These are phyloP conservation scores for Pseudocohnilembus persalinus DNA, from an alignment of 169 alveolate species.

Conservation along the genomic window DNA sequence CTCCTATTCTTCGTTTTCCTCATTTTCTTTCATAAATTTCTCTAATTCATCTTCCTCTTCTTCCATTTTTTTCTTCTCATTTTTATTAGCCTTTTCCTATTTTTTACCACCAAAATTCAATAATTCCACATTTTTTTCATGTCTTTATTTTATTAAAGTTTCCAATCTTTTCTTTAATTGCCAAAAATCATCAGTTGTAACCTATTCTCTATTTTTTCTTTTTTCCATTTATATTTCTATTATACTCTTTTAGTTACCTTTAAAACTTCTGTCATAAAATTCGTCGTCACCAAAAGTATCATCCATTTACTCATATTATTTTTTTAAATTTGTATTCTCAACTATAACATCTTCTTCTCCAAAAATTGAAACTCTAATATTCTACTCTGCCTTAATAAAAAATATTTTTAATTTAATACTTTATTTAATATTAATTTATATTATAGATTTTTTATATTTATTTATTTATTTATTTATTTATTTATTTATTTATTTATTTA, in stretches of 20 bases:
- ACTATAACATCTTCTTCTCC: background rate
- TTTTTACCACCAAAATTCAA: background rate
- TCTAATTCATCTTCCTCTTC: background rate
- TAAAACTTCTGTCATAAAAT: constrained; percentile 10
- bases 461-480: too few relatives aligned
- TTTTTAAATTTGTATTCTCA: background rate
- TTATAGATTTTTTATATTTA: too few relatives aligned
- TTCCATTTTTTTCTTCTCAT: background rate
- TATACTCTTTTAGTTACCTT: background rate
- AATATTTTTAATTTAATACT: background rate
- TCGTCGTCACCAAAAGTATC: constrained; percentile 16
- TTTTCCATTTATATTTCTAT: background rate
- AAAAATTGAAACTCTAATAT: constrained; percentile 3
- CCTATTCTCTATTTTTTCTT: background rate
- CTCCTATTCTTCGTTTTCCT: background rate
- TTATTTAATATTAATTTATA: background rate
- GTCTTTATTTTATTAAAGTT: constrained; percentile 7
- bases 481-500: too few relatives aligned
- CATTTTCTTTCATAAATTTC: constrained; percentile 1
- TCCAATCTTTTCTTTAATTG: constrained; percentile 11
- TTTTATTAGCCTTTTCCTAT: background rate
- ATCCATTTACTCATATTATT: background rate
- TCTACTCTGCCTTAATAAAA: background rate
- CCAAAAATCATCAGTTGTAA: constrained; percentile 24
- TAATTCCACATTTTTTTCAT: background rate